These are phyloP conservation scores for Sphaerosporella brunnea DNA, from an alignment of 495 filamentous ascomycete genomes.

Conservation along the genomic window DNA sequence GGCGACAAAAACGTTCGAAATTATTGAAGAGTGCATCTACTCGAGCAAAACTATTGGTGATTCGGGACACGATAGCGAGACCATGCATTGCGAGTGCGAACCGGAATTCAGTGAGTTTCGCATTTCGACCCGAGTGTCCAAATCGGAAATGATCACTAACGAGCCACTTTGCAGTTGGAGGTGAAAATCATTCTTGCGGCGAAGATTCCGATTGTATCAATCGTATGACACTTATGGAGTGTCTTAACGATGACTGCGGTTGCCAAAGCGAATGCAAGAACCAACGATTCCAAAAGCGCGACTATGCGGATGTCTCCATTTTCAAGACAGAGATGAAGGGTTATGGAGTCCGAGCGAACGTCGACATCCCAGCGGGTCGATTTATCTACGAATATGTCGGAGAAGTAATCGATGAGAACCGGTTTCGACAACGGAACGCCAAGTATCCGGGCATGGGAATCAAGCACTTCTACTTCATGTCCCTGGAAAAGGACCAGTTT, in stretches of 20 bases:
- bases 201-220: conserved; percentile 99
- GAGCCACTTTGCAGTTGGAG: conserved; percentile 7
- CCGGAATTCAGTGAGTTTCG: conserved; percentile 80
- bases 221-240: conserved; percentile 94
- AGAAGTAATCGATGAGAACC: conserved; percentile 85
- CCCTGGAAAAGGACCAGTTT: conserved; percentile 86
- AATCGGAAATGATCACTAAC: too few relatives aligned
- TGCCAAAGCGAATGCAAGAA: conserved; percentile 84
- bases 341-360: conserved; percentile 70
- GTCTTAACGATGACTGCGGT: conserved; percentile 60
- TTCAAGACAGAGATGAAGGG: conserved; percentile 97
- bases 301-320: conserved; percentile 82
- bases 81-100: conserved; percentile 84
- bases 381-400: conserved; percentile 98
- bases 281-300: conserved; percentile 77
- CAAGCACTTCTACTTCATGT: conserved; percentile 99
- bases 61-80: conserved; percentile 55
- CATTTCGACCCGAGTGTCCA: too few relatives aligned
- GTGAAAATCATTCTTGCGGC: conserved; percentile 68
- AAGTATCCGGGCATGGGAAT: conserved; percentile 91
- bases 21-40: conserved; percentile 70
- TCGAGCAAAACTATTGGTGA: conserved; percentile 74
- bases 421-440: conserved; percentile 71
- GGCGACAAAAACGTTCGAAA: conserved; percentile 55
- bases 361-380: conserved; percentile 56